Evolutionary conservation across 108 stramenopile species (phyloP).

Genomic region (Fragilariopsis cylindrus): DNA sequence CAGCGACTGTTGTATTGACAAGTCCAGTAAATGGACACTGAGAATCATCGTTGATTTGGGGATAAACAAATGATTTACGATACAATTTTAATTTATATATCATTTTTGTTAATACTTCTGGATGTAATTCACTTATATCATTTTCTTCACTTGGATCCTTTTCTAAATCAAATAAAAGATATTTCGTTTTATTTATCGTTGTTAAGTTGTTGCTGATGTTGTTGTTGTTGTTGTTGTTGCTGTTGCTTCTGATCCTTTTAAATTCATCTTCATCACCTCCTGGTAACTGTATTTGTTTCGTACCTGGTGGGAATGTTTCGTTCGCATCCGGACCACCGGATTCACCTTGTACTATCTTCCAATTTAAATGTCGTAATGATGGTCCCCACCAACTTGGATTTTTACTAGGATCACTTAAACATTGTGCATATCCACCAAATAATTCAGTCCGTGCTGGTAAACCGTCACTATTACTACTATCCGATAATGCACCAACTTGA

Average conservation of each 20-base stretch:
- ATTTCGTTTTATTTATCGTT: not conserved
- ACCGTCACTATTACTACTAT: not conserved
- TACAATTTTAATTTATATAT: conserved; percentile 18
- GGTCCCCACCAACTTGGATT: conserved; percentile 35
- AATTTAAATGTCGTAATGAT: conserved; percentile 27
- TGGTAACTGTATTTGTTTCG: conserved; percentile 1
- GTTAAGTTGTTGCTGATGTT: not conserved
- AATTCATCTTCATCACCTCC: not conserved
- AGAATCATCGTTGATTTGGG: conserved; percentile 18
- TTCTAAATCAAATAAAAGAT: conserved; percentile 32
- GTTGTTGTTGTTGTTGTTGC: not conserved
- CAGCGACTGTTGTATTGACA: not conserved
- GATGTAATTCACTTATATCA: conserved; percentile 12
- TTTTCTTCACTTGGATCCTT: conserved; percentile 24
- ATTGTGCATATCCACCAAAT: conserved; percentile 30
- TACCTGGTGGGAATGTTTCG: conserved; percentile 2
- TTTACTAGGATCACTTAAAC: not conserved
- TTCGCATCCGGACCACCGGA: conserved; percentile 28
- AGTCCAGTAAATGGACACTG: conserved; percentile 17
- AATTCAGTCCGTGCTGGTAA: conserved; percentile 29
- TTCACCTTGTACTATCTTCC: conserved; percentile 41
- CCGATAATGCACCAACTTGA: conserved; percentile 20
- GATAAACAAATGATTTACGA: conserved; percentile 28
- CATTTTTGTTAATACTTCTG: conserved; percentile 17
- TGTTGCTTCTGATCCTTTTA: not conserved